phyloP scores from a whole-genome alignment of 129 eudicot species.

The Saussurea involucrata region DNA sequence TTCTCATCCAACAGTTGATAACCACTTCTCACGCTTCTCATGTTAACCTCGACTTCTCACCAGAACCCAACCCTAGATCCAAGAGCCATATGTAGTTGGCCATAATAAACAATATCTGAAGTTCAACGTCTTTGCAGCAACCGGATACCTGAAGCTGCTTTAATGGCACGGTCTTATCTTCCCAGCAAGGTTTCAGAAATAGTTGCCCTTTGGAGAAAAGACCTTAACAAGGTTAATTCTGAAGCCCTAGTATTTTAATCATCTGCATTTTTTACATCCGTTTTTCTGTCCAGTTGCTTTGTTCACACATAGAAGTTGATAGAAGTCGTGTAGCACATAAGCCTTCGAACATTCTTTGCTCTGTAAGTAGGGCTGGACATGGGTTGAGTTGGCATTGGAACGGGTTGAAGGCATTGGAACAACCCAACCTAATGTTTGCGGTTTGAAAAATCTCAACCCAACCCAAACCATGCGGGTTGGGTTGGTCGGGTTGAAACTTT shows the following conservation, averaged over 20 bases:
- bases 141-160: conserved; percentile 97
- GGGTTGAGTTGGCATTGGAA: background rate
- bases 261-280: background rate
- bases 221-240: conserved; percentile 60
- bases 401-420: too few relatives aligned
- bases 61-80: too few relatives aligned
- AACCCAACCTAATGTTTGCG: too few relatives aligned
- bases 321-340: background rate
- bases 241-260: background rate
- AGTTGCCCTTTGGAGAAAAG: conserved; percentile 85
- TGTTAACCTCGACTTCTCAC: too few relatives aligned
- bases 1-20: too few relatives aligned
- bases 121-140: conserved; percentile 44
- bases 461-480: too few relatives aligned
- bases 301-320: background rate
- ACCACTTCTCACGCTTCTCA: too few relatives aligned
- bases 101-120: conserved; percentile 7
- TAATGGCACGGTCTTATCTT: conserved; percentile 94
- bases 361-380: background rate
- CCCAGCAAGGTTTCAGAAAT: conserved; percentile 96
- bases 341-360: background rate
- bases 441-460: too few relatives aligned
- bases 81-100: background rate
- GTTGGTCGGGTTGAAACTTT: too few relatives aligned
- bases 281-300: background rate